Conservation (phyloP, 257 asterid genomes). For the Leonotis leonurus region DNA sequence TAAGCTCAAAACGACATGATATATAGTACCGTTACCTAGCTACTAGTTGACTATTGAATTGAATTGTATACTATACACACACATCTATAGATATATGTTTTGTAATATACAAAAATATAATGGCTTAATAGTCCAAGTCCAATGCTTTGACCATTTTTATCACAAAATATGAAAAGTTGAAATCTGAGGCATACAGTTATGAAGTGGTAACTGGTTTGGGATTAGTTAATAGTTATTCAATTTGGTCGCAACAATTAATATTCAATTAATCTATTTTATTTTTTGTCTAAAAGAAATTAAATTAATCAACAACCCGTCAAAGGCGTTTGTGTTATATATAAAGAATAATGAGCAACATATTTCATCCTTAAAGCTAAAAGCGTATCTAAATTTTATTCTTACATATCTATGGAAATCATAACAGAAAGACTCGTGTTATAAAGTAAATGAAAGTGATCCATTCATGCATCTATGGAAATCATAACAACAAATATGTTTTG, state of each 20-base stretch:
- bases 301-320: conserved; percentile 16
- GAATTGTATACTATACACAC: too few species aligned
- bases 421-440: not conserved
- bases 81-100: too few species aligned
- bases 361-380: too few species aligned
- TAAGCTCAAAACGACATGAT: not conserved
- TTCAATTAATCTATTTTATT: too few species aligned
- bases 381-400: too few species aligned
- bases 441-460: not conserved
- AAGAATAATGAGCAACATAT: too few species aligned
- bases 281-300: not conserved
- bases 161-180: not conserved
- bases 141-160: not conserved
- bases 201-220: not conserved
- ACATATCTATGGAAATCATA: too few species aligned
- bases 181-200: not conserved
- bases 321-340: too few species aligned
- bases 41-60: not conserved
- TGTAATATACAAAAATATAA: too few species aligned
- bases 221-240: not conserved
- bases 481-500: too few species aligned
- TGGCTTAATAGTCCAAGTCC: conserved; percentile 6
- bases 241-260: not conserved
- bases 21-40: too few species aligned
- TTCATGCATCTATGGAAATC: not conserved